These are phyloP conservation scores for Dothistroma septosporum DNA, from an alignment of 2,329 filamentous ascomycete species.

Conservation along the genomic window DNA sequence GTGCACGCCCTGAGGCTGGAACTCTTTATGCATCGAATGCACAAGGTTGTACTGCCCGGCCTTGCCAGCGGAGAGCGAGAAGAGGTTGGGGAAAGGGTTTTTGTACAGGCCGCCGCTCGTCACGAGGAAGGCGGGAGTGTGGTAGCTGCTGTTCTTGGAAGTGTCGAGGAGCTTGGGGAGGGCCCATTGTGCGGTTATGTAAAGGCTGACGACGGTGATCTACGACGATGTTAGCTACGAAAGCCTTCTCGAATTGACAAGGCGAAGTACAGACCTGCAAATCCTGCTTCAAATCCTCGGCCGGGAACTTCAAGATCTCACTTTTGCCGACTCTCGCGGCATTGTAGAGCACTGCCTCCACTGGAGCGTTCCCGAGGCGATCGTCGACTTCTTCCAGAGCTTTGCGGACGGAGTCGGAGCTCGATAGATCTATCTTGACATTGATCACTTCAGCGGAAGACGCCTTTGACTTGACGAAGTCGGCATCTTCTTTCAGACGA, in stretches of 20 bases:
- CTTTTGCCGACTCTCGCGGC: conserved; percentile 45
- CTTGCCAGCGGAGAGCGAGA: conserved; percentile 48
- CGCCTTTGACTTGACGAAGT: conserved; percentile 16
- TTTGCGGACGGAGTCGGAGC: conserved; percentile 35
- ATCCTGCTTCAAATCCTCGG: conserved; percentile 47
- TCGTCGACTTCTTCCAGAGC: conserved; percentile 41
- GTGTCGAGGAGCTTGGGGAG: conserved; percentile 39
- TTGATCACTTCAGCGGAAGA: conserved; percentile 35
- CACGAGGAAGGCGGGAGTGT: conserved; percentile 46
- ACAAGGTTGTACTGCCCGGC: conserved; percentile 49
- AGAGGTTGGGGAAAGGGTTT: conserved; percentile 35
- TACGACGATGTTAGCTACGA: conserved; percentile 16
- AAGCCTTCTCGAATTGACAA: background rate
- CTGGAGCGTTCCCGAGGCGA: conserved; percentile 30
- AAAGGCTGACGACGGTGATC: conserved; percentile 46
- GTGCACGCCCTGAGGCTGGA: conserved; percentile 40
- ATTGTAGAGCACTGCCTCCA: conserved; percentile 50
- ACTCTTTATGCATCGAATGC: conserved; percentile 42
- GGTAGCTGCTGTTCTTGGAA: conserved; percentile 16
- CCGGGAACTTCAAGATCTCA: conserved; percentile 38
- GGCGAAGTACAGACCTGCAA: conserved; percentile 35
- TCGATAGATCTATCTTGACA: conserved; percentile 42
- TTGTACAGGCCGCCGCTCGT: conserved; percentile 45
- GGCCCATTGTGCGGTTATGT: conserved; percentile 43
- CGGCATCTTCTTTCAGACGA: conserved; percentile 24